Evolutionary conservation across 2,329 filamentous ascomycete species (phyloP), one percentile per base, ranked within the genome.

Genomic region (Penicillium sp.): DNA sequence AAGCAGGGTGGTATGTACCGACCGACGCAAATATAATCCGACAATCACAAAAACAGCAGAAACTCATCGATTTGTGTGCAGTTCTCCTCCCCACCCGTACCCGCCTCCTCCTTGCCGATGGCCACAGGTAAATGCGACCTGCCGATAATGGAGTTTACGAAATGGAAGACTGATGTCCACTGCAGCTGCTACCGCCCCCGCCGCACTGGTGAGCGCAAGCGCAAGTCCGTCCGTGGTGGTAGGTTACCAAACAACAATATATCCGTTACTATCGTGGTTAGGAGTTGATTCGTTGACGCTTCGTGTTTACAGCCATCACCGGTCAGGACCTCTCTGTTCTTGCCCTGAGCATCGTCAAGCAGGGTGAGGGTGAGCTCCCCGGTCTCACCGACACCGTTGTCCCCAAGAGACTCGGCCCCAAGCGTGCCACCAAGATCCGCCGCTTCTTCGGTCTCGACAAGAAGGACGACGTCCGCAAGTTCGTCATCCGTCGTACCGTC

Each of bases 401-500:
- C 82, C 93, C 93, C 77, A 98, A 98, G 88, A 87, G 93, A 70
- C 87, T 98, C 72, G 93, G 93, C 68, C 93, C 93, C 80, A 98
- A 98, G 90, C 88, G 93, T 72, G 93, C 93, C 73, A 95, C 89
- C 80, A 98, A 97, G 89, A 97, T 98, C 80, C 88, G 91, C 77
- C 86, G 84, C 75, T 98, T 98, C 87, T 98, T 97, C 81, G 85
- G 88, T 80, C 87, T 98, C 83, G 91, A 85, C 87, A 97, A 97
- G 90, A 90, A 97, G 85, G 93, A 98, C 82, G 93, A 98, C 87
- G 91, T 97, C 78, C 91, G 93, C 82, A 96, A 97, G 82, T 98
- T 95, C 80, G 93, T 98, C 77, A 97, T 98, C 72, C 93, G 93
- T 75, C 93, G 93, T 75, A 93, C 97, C 77, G 84, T 98, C 70